A percentile compares a stretch with the other conserved stretches of the same genome.
phyloP scores from a whole-genome alignment of 2,329 filamentous ascomycete genomes.

The Leptographium lundbergii region DNA sequence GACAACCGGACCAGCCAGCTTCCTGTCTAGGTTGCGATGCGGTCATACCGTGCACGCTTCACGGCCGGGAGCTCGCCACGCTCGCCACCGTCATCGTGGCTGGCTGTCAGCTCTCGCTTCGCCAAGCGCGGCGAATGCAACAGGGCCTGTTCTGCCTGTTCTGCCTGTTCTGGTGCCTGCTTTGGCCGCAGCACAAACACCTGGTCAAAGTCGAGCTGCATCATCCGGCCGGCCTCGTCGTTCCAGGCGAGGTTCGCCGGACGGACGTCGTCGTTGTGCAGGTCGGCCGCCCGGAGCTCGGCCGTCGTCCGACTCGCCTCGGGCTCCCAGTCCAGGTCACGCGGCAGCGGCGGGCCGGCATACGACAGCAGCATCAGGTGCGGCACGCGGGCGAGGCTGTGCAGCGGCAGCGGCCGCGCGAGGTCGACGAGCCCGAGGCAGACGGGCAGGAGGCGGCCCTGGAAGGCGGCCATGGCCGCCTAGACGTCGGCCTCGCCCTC shows the following conservation, averaged over 20 bases:
- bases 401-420: slow-evolving; percentile 1
- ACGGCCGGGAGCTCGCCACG: neutral
- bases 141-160: too few relatives aligned
- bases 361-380: slow-evolving; percentile 11
- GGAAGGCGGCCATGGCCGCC: neutral
- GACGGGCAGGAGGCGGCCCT: slow-evolving; percentile 8
- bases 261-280: slow-evolving; percentile 1
- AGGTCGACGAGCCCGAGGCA: slow-evolving; percentile 8
- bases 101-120: neutral
- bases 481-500: slow-evolving; percentile 3
- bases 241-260: slow-evolving; percentile 3
- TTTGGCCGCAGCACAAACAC: neutral
- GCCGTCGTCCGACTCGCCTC: neutral
- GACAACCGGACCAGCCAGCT: too few relatives aligned
- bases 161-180: too few relatives aligned
- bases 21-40: neutral
- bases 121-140: neutral
- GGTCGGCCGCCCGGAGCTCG: slow-evolving; percentile 1
- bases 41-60: neutral
- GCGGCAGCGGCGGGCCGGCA: neutral
- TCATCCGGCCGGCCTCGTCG: slow-evolving; percentile 1
- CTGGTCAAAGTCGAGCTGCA: slow-evolving; percentile 7
- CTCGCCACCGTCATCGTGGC: neutral
- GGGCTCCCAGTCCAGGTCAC: neutral
- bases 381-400: neutral